Evolutionary conservation across 2,329 filamentous ascomycete species (phyloP).

Genomic region (Penicillium sp.): DNA sequence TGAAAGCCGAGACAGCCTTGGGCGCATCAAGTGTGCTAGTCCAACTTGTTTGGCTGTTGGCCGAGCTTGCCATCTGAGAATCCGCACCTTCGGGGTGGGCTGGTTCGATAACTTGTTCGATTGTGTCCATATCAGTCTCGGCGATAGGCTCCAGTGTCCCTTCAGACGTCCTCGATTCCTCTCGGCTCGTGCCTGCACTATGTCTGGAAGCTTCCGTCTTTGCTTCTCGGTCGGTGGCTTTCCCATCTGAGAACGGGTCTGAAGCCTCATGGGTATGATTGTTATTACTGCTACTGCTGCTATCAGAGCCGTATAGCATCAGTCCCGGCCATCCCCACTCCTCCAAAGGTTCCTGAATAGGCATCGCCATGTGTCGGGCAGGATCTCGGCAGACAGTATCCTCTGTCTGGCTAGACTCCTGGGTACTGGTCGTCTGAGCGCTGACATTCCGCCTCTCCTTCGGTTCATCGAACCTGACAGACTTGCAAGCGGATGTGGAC

Average conservation of each 20-base stretch:
- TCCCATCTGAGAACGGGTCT: constrained; percentile 23
- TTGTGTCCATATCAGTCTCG: not conserved
- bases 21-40: constrained; percentile 24
- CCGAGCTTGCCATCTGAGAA: not conserved
- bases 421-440: constrained; percentile 31
- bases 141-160: constrained; percentile 3
- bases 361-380: constrained; percentile 27
- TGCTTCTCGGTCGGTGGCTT: constrained; percentile 3
- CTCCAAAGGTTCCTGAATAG: constrained; percentile 16
- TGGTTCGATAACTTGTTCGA: not conserved
- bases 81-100: not conserved
- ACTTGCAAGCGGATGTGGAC: not conserved
- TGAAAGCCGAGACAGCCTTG: constrained; percentile 31
- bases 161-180: constrained; percentile 1
- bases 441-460: constrained; percentile 31
- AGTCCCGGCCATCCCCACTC: constrained; percentile 10
- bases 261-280: constrained; percentile 7
- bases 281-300: not conserved
- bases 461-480: not conserved
- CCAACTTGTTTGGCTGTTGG: not conserved
- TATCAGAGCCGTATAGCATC: not conserved
- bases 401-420: constrained; percentile 32
- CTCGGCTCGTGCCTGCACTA: constrained; percentile 8
- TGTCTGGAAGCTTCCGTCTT: constrained; percentile 8
- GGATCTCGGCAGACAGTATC: constrained; percentile 35